A percentile compares a stretch with the other conserved stretches of the same genome.
phyloP scores from a whole-genome alignment of 257 asterid genomes.

The Solanum gracilifrons region DNA sequence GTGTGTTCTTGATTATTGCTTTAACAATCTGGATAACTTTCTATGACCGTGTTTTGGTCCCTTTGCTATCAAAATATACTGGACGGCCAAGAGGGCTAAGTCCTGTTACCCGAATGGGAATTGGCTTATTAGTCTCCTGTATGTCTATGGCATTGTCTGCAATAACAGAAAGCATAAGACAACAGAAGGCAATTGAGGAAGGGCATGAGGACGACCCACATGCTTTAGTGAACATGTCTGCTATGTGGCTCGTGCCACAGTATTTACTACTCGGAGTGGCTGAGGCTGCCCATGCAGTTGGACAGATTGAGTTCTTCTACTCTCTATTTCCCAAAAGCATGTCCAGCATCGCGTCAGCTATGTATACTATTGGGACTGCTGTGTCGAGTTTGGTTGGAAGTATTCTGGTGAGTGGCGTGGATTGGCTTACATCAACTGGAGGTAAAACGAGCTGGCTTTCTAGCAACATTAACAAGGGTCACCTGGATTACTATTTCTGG shows the following conservation, averaged over 20 bases:
- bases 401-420: slow-evolving; percentile 1
- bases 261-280: slow-evolving; percentile 3
- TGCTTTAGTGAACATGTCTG: slow-evolving; percentile 6
- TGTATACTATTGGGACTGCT: slow-evolving; percentile 1
- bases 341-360: slow-evolving; percentile 14
- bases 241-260: slow-evolving; percentile 15
- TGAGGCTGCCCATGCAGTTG: slow-evolving; percentile 4
- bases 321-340: slow-evolving; percentile 7
- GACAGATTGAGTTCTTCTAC: slow-evolving; percentile 13
- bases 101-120: slow-evolving; percentile 3
- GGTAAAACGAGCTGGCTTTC: slow-evolving; percentile 7
- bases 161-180: slow-evolving; percentile 7
- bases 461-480: slow-evolving; percentile 11
- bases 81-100: background rate
- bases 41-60: slow-evolving; percentile 5
- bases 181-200: background rate
- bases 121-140: background rate
- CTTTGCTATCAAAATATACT: background rate
- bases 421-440: background rate
- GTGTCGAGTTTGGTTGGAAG: slow-evolving; percentile 3
- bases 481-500: slow-evolving; percentile 11
- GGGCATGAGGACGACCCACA: slow-evolving; percentile 1
- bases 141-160: slow-evolving; percentile 6
- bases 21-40: slow-evolving; percentile 1
- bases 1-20: background rate